Conservation (phyloP, 208 protist genomes). For the Wallacemonas sp. region DNA sequence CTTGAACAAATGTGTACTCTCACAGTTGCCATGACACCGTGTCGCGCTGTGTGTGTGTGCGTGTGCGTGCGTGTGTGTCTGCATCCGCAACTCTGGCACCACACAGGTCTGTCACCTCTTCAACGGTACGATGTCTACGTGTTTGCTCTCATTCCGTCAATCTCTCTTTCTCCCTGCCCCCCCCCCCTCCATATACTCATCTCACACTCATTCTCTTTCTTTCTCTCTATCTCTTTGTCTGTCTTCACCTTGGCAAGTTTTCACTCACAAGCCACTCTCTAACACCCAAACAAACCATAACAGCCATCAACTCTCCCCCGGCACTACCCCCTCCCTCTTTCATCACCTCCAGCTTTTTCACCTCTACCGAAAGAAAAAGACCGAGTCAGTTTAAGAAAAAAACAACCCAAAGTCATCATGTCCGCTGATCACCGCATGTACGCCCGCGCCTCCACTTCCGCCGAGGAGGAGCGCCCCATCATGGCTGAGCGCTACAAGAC, state of each 20-base stretch:
- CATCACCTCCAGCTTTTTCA: too few relatives aligned
- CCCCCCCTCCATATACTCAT: neutral
- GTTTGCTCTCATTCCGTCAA: too few relatives aligned
- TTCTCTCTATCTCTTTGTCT: neutral
- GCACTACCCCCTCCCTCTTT: too few relatives aligned
- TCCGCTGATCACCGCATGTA: neutral
- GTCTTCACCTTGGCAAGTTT: too few relatives aligned
- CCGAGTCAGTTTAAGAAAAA: neutral
- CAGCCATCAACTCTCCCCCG: neutral
- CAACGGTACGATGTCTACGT: too few relatives aligned
- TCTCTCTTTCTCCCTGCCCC: slow-evolving; percentile 2
- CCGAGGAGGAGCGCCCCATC: slow-evolving; percentile 19
- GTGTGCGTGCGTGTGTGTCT: too few relatives aligned
- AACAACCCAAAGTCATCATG: neutral
- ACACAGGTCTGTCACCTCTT: too few relatives aligned
- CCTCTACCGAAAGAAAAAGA: neutral
- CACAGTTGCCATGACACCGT: too few relatives aligned
- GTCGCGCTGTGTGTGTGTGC: neutral
- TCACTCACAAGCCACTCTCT: neutral
- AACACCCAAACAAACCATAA: slow-evolving; percentile 6
- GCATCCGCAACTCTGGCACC: too few relatives aligned
- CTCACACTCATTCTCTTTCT: slow-evolving; percentile 4
- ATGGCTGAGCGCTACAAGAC: slow-evolving; percentile 60
- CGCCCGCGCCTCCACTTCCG: neutral
- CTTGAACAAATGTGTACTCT: too few relatives aligned